A percentile compares a stretch with the other conserved stretches of the same genome.
These are phyloP conservation scores for Nicotiana tabacum DNA, from an alignment of 257 asterid species.

Conservation along the genomic window DNA sequence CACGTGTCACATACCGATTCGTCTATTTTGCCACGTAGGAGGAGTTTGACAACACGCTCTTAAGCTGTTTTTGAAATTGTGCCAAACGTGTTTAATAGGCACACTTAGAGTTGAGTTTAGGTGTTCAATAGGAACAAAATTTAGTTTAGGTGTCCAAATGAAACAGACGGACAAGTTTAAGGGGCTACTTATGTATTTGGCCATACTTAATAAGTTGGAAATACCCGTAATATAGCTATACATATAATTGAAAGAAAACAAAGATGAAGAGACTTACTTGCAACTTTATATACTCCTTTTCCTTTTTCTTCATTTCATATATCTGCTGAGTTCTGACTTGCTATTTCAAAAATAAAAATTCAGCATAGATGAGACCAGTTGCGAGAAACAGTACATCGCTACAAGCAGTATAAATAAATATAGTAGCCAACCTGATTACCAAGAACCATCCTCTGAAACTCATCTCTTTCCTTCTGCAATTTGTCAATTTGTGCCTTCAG, in stretches of 20 bases:
- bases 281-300: conserved; percentile 78
- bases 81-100: no score
- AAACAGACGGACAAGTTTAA: no score
- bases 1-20: no score
- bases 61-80: no score
- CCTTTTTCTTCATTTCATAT: conserved; percentile 95
- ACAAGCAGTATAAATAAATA: conserved; percentile 10
- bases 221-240: neutral
- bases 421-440: conserved; percentile 39
- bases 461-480: conserved; percentile 47
- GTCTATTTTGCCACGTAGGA: no score
- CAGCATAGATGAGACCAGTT: conserved; percentile 4
- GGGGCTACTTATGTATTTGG: no score
- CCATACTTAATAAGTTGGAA: neutral
- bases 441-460: conserved; percentile 47
- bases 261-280: conserved; percentile 41
- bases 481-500: conserved; percentile 42
- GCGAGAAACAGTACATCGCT: neutral
- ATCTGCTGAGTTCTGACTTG: conserved; percentile 92
- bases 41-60: no score
- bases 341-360: conserved; percentile 31
- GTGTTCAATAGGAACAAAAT: no score
- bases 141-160: no score
- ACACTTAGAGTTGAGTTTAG: no score
- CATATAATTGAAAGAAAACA: neutral